phyloP scores from a whole-genome alignment of 2,329 filamentous ascomycete species.

The Epichloe sylvatica region DNA sequence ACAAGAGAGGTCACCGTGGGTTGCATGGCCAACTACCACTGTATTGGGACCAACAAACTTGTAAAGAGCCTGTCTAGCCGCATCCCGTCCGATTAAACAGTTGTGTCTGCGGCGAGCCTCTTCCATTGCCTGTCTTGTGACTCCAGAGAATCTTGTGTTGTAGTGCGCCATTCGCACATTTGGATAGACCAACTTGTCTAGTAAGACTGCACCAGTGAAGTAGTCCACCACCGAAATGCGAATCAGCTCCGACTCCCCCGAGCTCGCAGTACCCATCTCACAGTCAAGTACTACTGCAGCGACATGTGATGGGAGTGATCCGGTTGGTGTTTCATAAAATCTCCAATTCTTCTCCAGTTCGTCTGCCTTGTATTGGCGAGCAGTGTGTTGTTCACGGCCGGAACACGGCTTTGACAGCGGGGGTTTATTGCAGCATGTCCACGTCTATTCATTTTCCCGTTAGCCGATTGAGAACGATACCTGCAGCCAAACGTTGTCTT shows the following conservation, averaged over 20 bases:
- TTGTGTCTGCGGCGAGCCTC: conserved; percentile 16
- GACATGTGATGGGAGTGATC: neutral
- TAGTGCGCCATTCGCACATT: conserved; percentile 30
- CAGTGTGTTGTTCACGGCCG: conserved; percentile 13
- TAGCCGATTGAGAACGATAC: neutral
- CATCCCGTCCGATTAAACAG: conserved; percentile 27
- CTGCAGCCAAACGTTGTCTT: too few species aligned
- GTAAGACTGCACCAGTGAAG: conserved; percentile 31
- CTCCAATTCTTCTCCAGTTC: conserved; percentile 17
- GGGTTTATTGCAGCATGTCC: conserved; percentile 18
- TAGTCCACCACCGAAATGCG: conserved; percentile 38
- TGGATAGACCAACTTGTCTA: conserved; percentile 38
- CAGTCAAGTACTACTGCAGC: conserved; percentile 35
- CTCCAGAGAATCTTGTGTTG: conserved; percentile 37
- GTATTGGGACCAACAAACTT: conserved; percentile 31
- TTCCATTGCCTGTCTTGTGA: conserved; percentile 26
- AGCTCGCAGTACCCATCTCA: conserved; percentile 36
- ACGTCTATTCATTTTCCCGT: conserved; percentile 10
- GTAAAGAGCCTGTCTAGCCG: conserved; percentile 29
- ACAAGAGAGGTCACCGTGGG: conserved; percentile 26
- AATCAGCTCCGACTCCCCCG: conserved; percentile 37
- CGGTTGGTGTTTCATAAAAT: conserved; percentile 10
- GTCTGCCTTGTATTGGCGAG: conserved; percentile 10
- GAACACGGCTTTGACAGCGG: conserved; percentile 13
- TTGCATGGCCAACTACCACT: conserved; percentile 33